A percentile compares a stretch with the other conserved stretches of the same genome.
Conservation (phyloP, 352 stramenopile genomes). For the Globisporangium irregulare region DNA sequence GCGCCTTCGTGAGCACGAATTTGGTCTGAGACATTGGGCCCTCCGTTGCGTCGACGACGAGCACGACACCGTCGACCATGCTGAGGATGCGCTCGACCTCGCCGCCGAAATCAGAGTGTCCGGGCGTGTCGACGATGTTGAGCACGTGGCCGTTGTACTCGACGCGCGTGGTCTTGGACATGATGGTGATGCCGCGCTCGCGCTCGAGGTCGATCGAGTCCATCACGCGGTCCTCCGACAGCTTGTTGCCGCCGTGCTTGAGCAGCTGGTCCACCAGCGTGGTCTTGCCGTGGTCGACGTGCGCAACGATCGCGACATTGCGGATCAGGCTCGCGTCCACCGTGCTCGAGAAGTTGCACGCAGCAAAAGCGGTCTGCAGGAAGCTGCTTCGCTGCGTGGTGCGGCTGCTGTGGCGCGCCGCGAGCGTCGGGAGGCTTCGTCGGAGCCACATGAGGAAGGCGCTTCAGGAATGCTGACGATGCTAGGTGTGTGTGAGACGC, state of each 20-base stretch:
- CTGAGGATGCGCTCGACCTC: slow-evolving; percentile 97
- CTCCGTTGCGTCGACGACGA: slow-evolving; percentile 97
- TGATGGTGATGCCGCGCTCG: slow-evolving; percentile 99
- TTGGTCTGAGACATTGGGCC: slow-evolving; percentile 98
- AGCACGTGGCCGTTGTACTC: slow-evolving; percentile 93
- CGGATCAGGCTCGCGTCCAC: slow-evolving; percentile 62
- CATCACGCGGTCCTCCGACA: slow-evolving; percentile 93
- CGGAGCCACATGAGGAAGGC: slow-evolving; percentile 55
- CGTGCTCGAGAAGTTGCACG: slow-evolving; percentile 43
- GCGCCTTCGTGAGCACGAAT: slow-evolving; percentile 97
- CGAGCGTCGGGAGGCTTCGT: slow-evolving; percentile 44
- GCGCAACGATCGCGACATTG: slow-evolving; percentile 90
- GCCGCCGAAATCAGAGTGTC: slow-evolving; percentile 98
- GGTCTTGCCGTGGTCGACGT: slow-evolving; percentile 99
- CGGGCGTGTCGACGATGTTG: slow-evolving; percentile 98
- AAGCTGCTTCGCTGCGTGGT: slow-evolving; percentile 22
- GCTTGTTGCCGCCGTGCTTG: slow-evolving; percentile 91
- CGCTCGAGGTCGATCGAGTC: slow-evolving; percentile 98
- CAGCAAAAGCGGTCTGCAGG: slow-evolving; percentile 16
- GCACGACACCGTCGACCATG: slow-evolving; percentile 97
- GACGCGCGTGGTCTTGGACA: slow-evolving; percentile 97
- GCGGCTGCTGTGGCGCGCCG: slow-evolving; percentile 38
- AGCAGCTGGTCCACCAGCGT: slow-evolving; percentile 98
- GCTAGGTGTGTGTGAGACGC: neutral
- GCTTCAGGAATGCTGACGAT: neutral